These are phyloP conservation scores for Fusarium protoensiforme DNA, from an alignment of 2,329 filamentous ascomycete species.

Conservation along the genomic window DNA sequence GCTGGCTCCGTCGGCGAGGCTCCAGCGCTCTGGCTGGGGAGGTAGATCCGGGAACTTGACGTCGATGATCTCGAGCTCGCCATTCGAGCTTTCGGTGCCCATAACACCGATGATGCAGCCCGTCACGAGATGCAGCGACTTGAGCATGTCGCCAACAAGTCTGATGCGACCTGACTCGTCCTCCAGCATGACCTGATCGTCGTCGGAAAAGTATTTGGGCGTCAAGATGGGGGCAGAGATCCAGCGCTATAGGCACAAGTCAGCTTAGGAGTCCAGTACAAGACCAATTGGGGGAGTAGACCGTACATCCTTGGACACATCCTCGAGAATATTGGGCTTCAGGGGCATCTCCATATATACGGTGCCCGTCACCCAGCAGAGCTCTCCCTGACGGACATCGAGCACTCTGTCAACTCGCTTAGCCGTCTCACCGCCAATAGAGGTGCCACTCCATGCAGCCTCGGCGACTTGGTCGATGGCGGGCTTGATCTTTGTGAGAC, in stretches of 20 bases:
- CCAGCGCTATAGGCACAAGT: slow-evolving; percentile 72
- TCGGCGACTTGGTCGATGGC: slow-evolving; percentile 79
- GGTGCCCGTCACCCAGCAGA: slow-evolving; percentile 95
- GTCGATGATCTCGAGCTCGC: slow-evolving; percentile 93
- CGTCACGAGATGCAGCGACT: slow-evolving; percentile 81
- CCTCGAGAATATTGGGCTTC: slow-evolving; percentile 95
- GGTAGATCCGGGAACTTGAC: slow-evolving; percentile 89
- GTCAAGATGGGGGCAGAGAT: slow-evolving; percentile 83
- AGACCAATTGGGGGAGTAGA: neutral
- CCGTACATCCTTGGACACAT: slow-evolving; percentile 89
- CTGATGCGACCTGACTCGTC: slow-evolving; percentile 93
- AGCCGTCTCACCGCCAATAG: slow-evolving; percentile 81
- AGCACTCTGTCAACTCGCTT: slow-evolving; percentile 86
- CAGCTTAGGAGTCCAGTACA: neutral
- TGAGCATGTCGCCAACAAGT: slow-evolving; percentile 77
- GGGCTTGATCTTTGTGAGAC: slow-evolving; percentile 88
- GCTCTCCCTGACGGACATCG: slow-evolving; percentile 92
- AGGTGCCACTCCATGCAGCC: slow-evolving; percentile 81
- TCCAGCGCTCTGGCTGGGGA: slow-evolving; percentile 84
- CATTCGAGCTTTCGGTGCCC: slow-evolving; percentile 91
- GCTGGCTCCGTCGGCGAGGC: slow-evolving; percentile 61
- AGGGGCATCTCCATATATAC: slow-evolving; percentile 97
- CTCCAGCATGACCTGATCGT: slow-evolving; percentile 86
- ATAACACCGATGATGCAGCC: slow-evolving; percentile 95
- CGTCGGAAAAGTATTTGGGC: slow-evolving; percentile 78